Evolutionary conservation across 192 early-diverging fungal species (phyloP), one percentile per base, ranked within the genome.

Genomic region (Entophlyctis luteolus): DNA sequence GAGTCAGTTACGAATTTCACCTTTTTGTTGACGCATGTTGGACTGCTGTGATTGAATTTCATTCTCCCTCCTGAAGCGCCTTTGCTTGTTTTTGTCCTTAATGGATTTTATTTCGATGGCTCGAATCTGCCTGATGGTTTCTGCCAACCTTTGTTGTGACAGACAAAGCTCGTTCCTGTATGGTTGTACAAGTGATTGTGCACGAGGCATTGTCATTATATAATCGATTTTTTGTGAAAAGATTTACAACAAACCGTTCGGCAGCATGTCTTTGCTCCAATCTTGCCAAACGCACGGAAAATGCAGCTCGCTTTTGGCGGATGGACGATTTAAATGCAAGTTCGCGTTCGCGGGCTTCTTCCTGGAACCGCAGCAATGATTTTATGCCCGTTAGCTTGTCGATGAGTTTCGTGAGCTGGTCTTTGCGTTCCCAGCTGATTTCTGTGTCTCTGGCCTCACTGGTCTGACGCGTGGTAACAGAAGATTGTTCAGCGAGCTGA

Each of bases 11-110:
- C n/a, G n/a, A n/a, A n/a, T n/a, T n/a, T 23, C n/a, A 65, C 70
- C 70, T 38, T 71, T 71, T 54, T 71, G 70, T 32, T 71, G 70
- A 12, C 60, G 55, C 70, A 71, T 71, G 5, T 31, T 20, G 12
- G 50, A 36, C 32, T 71, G 55, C 31, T 71, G 70, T 16, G 70
- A 33, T 29, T 23, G 33, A 20, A 71, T 55, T 38, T 71, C 70
- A 32, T 71, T 71, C 60, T 71, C 70, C 20, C 60, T 55, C 37
- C 34, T 55, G 58, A 65, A 65, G 1, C 70, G 4, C n/a, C 70
- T 57, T 32, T 34, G 46, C 36, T 65, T 38, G 50, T 71, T 62
- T n/a, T 35, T 53, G 60, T 71, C 70, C 32, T 71, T 71, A 62
- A 71, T 65, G 12, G 18, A 20, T 35, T 55, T 65, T 8, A 71